A percentile compares a stretch with the other conserved stretches of the same genome.
These are phyloP conservation scores for Lolium rigidum DNA, from an alignment of 176 grass and related monocot species.

Conservation along the genomic window DNA sequence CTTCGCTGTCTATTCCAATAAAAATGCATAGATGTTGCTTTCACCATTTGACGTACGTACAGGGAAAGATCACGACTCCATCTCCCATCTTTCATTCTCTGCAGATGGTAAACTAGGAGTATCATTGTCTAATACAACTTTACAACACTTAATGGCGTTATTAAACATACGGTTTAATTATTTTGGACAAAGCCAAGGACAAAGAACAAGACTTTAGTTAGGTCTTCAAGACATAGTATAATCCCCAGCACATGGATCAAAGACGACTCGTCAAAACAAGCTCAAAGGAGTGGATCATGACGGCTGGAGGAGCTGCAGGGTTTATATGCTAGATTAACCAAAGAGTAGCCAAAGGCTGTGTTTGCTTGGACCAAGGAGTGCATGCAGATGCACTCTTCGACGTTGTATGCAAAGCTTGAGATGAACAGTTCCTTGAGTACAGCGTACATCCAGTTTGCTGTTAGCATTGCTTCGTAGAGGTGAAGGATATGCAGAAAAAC, in stretches of 20 bases:
- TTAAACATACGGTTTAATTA: background rate
- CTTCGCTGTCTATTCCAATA: slow-evolving; percentile 21
- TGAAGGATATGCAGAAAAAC: background rate
- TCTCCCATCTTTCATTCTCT: slow-evolving; percentile 28
- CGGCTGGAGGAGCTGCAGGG: background rate
- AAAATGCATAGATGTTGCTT: slow-evolving; percentile 26
- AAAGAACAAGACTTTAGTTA: slow-evolving; percentile 37
- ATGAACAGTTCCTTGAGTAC: background rate
- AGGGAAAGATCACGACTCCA: background rate
- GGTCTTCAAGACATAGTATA: slow-evolving; percentile 10
- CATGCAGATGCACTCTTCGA: background rate
- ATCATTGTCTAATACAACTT: background rate
- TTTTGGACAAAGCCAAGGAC: slow-evolving; percentile 42
- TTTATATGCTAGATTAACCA: slow-evolving; percentile 10
- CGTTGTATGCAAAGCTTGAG: background rate
- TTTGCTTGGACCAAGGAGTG: slow-evolving; percentile 13
- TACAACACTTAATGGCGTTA: background rate
- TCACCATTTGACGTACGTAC: background rate
- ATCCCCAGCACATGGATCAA: slow-evolving; percentile 30
- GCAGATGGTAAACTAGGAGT: background rate
- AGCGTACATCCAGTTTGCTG: background rate
- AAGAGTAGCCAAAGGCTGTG: background rate
- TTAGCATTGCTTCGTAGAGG: background rate
- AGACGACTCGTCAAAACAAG: slow-evolving; percentile 26
- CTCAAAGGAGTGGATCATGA: background rate